Percentiles rank a stretch among this genome's conserved stretches.
These are phyloP conservation scores for Chloris gayana DNA, from an alignment of 176 grass and related monocot genomes.

Conservation along the genomic window DNA sequence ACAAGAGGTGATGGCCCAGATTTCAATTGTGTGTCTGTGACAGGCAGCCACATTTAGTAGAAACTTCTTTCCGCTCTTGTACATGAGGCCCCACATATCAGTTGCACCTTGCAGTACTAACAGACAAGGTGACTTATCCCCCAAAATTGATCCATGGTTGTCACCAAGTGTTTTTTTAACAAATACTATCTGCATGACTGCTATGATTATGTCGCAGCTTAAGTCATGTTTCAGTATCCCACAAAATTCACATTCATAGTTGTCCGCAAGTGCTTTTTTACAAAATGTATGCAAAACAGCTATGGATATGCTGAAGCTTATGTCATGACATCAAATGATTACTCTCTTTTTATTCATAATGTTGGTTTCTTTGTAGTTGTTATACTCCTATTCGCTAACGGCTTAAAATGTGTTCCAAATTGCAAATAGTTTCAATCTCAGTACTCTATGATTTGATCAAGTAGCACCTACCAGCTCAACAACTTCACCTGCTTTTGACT, in stretches of 20 bases:
- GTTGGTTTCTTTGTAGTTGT: constrained; percentile 8
- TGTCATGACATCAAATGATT: constrained; percentile 31
- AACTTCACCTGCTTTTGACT: constrained; percentile 51
- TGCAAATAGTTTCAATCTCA: constrained; percentile 17
- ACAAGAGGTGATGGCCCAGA: neutral
- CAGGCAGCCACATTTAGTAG: neutral
- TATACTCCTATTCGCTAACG: constrained; percentile 4
- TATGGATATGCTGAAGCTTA: neutral
- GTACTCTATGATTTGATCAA: constrained; percentile 40
- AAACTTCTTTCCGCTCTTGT: neutral
- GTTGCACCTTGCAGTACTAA: neutral
- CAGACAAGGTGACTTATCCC: neutral
- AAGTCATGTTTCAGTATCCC: constrained; percentile 8
- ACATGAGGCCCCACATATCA: neutral
- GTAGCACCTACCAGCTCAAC: constrained; percentile 38
- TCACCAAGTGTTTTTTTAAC: constrained; percentile 22
- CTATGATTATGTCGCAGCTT: neutral
- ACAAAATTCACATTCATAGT: neutral
- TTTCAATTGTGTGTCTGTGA: neutral
- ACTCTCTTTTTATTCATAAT: constrained; percentile 33
- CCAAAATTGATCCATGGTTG: neutral
- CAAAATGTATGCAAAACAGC: neutral
- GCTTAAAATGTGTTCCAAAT: constrained; percentile 22
- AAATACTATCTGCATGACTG: neutral
- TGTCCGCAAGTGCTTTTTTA: constrained; percentile 25